A percentile compares a stretch with the other conserved stretches of the same genome.
Evolutionary conservation across 495 filamentous ascomycete genomes (phyloP).

Genomic region (Penicillium parvum): DNA sequence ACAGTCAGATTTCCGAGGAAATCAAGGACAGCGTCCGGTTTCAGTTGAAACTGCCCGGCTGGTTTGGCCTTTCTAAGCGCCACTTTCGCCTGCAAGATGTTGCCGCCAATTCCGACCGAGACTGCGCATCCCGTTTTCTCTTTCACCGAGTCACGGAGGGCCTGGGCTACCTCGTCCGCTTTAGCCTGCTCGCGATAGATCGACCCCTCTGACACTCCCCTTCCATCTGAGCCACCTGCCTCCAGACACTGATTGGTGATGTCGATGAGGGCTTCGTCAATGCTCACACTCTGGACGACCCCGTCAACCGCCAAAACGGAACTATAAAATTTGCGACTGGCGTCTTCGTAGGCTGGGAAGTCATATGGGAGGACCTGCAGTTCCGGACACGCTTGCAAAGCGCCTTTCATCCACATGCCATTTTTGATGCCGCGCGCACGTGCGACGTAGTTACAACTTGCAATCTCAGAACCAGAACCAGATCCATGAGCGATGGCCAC

Average conservation of each 20-base stretch:
- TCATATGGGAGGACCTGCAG: slow-evolving; percentile 88
- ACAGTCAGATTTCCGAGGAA: slow-evolving; percentile 74
- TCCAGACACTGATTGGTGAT: slow-evolving; percentile 62
- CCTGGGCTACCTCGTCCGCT: slow-evolving; percentile 66
- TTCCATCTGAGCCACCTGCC: slow-evolving; percentile 63
- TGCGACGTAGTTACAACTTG: slow-evolving; percentile 93
- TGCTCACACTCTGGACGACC: slow-evolving; percentile 88
- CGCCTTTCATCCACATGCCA: slow-evolving; percentile 98
- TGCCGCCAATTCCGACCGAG: slow-evolving; percentile 90
- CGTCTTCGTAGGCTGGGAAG: slow-evolving; percentile 89
- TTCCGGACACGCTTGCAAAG: slow-evolving; percentile 75
- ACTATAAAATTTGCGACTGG: slow-evolving; percentile 81
- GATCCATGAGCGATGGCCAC: slow-evolving; percentile 84
- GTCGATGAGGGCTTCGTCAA: slow-evolving; percentile 90
- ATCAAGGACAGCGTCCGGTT: slow-evolving; percentile 69
- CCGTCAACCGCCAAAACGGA: slow-evolving; percentile 76
- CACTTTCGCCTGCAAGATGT: slow-evolving; percentile 85
- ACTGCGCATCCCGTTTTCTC: slow-evolving; percentile 76
- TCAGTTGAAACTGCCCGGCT: slow-evolving; percentile 84
- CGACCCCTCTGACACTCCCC: slow-evolving; percentile 63
- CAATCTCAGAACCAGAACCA: slow-evolving; percentile 83
- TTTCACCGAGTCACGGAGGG: slow-evolving; percentile 64
- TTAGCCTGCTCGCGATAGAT: slow-evolving; percentile 78
- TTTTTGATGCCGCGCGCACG: slow-evolving; percentile 84
- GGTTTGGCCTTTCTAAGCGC: slow-evolving; percentile 91